Evolutionary conservation across 2,329 filamentous ascomycete genomes (phyloP), one percentile per base, ranked within the genome.

Genomic region (Curvularia lunata): DNA sequence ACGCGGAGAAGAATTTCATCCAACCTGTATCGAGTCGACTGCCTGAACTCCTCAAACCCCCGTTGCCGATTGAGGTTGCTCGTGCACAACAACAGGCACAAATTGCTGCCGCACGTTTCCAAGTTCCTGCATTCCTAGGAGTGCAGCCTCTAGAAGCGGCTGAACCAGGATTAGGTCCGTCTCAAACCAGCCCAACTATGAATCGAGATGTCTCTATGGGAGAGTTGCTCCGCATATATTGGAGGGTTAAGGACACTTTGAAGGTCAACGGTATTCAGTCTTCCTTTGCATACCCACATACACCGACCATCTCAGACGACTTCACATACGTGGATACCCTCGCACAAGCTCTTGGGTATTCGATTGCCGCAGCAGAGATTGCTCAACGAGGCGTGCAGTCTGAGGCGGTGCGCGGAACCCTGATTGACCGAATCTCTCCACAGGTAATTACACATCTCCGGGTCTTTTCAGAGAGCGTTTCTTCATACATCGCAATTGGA

Each of bases 331-430:
- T 80, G 56, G 87, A 90, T 66, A 83, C 84, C 1, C 76, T 92
- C 10, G 84, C 87, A 13, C 83, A 83, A 56, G 82, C 87, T 1
- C 86, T 97, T 13, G 94, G 91, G 1, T 92, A 88, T 73, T 94
- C 93, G 0, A 92, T 99, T 57, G 89, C 92, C 8, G 88, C 92
- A 0, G 88, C 91, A 4, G 95, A 99, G 78, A 97, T 98, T 64
- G 89, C 93, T 62, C 92, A 97, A 74, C 89, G 95, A 67, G 95
- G 95, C 6, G 82, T 92, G 3, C 90, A 91, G 66, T 87, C 88
- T 21, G 86, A 90, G 63, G 84, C 86, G 46, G 52, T 72, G 23
- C 89, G 91, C 52, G 83, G 87, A 75, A 94, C 90, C 5, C 79
- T 98, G 45, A 78, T 98, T 19, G 90, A 94, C 64, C 92, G 89